Conservation (phyloP, 768 basidiomycete species). For the Xerocomellus amylosporus region DNA sequence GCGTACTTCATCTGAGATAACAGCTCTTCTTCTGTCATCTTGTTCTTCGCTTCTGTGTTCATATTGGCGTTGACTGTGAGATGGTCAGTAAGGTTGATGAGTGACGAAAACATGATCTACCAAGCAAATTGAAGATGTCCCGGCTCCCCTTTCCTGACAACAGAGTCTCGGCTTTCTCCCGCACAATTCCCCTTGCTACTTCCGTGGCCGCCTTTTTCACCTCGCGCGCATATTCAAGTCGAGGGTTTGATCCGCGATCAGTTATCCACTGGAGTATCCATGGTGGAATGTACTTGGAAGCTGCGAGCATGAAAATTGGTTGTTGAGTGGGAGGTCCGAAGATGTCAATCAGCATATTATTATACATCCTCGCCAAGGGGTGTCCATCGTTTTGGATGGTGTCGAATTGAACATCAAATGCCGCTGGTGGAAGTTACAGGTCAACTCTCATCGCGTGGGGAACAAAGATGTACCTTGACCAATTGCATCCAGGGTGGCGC, state of each 20-base stretch:
- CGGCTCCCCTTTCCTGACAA: conserved; percentile 9
- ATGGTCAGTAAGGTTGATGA: not conserved
- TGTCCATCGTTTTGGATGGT: conserved; percentile 4
- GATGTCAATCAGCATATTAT: conserved; percentile 11
- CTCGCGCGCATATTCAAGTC: conserved; percentile 13
- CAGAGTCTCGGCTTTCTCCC: conserved; percentile 10
- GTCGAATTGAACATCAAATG: conserved; percentile 49
- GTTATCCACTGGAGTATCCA: conserved; percentile 33
- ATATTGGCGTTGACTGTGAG: conserved; percentile 27
- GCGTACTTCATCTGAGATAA: conserved; percentile 20
- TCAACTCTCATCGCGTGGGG: not conserved
- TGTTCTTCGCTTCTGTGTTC: conserved; percentile 22
- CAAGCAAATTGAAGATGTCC: conserved; percentile 35
- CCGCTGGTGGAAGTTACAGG: conserved; percentile 27
- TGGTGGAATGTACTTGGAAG: conserved; percentile 9
- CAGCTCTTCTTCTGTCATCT: conserved; percentile 14
- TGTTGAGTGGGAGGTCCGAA: conserved; percentile 9
- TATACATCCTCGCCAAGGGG: conserved; percentile 4
- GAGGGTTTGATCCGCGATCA: conserved; percentile 23
- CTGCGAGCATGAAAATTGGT: conserved; percentile 12
- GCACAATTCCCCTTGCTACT: conserved; percentile 12
- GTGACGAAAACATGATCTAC: conserved; percentile 22
- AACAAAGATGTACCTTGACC: conserved; percentile 39
- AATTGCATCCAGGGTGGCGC: conserved; percentile 48
- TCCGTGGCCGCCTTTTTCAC: conserved; percentile 2